phyloP scores from a whole-genome alignment of 495 filamentous ascomycete genomes.

The Penicillium manginii region DNA sequence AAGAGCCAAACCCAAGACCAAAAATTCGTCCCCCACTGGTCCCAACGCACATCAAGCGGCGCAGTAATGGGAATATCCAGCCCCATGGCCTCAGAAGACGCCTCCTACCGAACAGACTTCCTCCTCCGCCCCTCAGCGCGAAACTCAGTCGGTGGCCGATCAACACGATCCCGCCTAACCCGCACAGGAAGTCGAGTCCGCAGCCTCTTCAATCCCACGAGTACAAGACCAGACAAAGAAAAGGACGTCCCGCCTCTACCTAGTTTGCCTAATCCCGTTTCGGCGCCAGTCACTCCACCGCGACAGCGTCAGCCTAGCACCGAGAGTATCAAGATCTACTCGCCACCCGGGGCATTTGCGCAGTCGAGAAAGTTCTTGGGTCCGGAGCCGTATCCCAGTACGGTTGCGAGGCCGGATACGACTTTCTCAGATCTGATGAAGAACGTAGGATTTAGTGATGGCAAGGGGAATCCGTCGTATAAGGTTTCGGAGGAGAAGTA shows the following conservation, averaged over 20 bases:
- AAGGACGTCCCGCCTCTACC: constrained; percentile 28
- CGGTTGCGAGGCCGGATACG: constrained; percentile 49
- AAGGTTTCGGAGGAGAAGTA: constrained; percentile 16
- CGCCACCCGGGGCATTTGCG: constrained; percentile 55
- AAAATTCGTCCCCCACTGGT: constrained; percentile 25
- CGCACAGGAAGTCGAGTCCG: constrained; percentile 43
- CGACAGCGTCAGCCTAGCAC: constrained; percentile 57
- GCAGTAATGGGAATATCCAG: constrained; percentile 56
- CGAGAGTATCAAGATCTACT: constrained; percentile 73
- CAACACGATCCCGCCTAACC: constrained; percentile 39
- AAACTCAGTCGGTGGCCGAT: constrained; percentile 28
- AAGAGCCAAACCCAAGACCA: constrained; percentile 16
- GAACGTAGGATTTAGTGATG: constrained; percentile 51
- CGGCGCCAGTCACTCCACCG: constrained; percentile 32
- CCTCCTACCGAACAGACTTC: constrained; percentile 61
- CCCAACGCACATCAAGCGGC: constrained; percentile 44
- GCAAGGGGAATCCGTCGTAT: constrained; percentile 42
- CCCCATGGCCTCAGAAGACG: constrained; percentile 55
- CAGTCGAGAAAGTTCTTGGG: constrained; percentile 33
- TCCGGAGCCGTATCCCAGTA: constrained; percentile 34
- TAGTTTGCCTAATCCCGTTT: constrained; percentile 16
- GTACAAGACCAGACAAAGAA: constrained; percentile 9
- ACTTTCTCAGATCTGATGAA: constrained; percentile 71
- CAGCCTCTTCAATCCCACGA: constrained; percentile 35
- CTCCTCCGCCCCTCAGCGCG: constrained; percentile 45